Evolutionary conservation across 768 basidiomycete species (phyloP), one percentile per base, ranked within the genome.

Genomic region (Amylocystis lapponica): DNA sequence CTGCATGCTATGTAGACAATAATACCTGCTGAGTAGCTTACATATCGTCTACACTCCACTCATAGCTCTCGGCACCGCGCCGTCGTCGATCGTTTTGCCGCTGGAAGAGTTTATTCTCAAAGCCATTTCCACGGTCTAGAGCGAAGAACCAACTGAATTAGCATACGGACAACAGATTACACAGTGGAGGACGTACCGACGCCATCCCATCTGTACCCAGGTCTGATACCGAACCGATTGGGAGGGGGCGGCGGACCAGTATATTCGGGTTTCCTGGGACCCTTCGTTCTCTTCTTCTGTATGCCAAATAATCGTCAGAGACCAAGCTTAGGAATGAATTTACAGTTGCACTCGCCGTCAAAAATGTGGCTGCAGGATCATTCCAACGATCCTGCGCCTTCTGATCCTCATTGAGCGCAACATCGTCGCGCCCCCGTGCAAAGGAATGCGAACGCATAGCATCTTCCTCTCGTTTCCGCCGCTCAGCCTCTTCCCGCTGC

Each of bases 141-240:
- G 43, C 34, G 32, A 23, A 36, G 32, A 22, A 43, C 19, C 16
- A 39, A 36, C n/a, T 47, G 26, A 12, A 30, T 33, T 9, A 32
- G 32, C 6, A 20, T 12, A 4, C 16, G 14, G 14, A n/a, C 27
- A 20, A n/a, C n/a, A 30, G n/a, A 30, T n/a, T 30, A 30, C n/a
- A 42, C 9, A 9, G n/a, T 30, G n/a, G n/a, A 30, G 17, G 41
- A 70, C 76, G 51, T 49, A 91, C 94, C 94, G 50, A 98, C 96
- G 22, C 96, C 96, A 61, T 99, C 96, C 96, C 96, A 99, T 58
- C 95, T 74, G 61, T 93, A 91, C 1, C 96, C 96, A 20, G 96
- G 96, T 50, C 78, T 85, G 50, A 99, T 97, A 19, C 86, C 85
- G 61, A 95, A 98, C 6, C 96, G 81, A 66, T 99, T 98, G 7